A percentile compares a stretch with the other conserved stretches of the same genome.
phyloP scores from a whole-genome alignment of 1,284 basidiomycete species.

The Microbotryum lychnidis-dioicae region DNA sequence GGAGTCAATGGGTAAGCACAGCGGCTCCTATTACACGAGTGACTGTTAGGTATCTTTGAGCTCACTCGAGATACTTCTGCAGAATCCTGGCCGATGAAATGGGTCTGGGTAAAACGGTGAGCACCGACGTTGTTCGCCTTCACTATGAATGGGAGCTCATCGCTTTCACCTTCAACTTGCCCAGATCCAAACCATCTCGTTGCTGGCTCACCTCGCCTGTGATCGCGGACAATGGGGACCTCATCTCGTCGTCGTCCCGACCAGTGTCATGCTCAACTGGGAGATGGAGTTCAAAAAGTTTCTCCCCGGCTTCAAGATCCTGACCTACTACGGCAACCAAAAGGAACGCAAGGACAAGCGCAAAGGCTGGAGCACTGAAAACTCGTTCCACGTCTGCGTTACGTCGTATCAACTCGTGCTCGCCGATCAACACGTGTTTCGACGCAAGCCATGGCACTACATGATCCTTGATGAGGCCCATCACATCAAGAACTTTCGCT shows the following conservation, averaged over 20 bases:
- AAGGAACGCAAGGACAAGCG: conserved; percentile 89
- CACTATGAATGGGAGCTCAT: conserved; percentile 9
- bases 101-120: conserved; percentile 24
- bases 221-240: conserved; percentile 95
- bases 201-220: conserved; percentile 87
- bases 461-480: conserved; percentile 95
- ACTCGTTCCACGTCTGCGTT: conserved; percentile 91
- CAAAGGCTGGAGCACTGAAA: conserved; percentile 86
- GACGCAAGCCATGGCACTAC: conserved; percentile 91
- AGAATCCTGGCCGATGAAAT: conserved; percentile 60
- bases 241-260: conserved; percentile 90
- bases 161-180: conserved; percentile 4
- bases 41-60: too few relatives aligned
- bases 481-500: conserved; percentile 98
- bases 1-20: conserved; percentile 62
- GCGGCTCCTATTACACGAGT: background rate
- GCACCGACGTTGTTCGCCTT: background rate
- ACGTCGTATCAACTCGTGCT: conserved; percentile 91
- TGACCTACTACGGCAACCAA: conserved; percentile 85
- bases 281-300: conserved; percentile 99
- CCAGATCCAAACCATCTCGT: conserved; percentile 88
- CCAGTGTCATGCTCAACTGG: conserved; percentile 93
- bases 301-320: conserved; percentile 80
- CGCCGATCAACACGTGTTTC: conserved; percentile 87
- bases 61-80: background rate